phyloP scores from a whole-genome alignment of 768 basidiomycete genomes.

The Termitomyces sp. region DNA sequence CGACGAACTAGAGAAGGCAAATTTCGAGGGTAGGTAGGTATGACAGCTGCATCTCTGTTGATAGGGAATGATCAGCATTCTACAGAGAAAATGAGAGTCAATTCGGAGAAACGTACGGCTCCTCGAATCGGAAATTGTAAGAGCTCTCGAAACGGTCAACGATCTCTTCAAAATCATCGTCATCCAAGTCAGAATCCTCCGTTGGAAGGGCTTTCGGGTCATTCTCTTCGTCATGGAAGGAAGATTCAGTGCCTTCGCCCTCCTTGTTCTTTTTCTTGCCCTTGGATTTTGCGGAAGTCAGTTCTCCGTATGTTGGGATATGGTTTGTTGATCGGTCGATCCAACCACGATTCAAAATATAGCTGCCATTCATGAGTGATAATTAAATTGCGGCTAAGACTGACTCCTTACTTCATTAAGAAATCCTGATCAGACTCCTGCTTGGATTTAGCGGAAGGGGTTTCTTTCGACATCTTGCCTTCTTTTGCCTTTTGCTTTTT shows the following conservation, averaged over 20 bases:
- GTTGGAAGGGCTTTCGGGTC: constrained; percentile 22
- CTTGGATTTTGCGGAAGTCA: constrained; percentile 45
- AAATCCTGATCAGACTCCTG: constrained; percentile 82
- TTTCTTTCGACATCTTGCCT: constrained; percentile 28
- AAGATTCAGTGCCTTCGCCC: constrained; percentile 18
- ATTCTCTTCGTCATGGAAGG: constrained; percentile 22
- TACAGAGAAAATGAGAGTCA: constrained; percentile 3
- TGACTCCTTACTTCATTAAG: constrained; percentile 71
- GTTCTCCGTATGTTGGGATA: constrained; percentile 84
- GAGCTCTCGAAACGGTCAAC: constrained; percentile 92
- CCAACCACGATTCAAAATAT: constrained; percentile 98
- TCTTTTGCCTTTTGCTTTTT: constrained; percentile 34
- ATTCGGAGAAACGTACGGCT: constrained; percentile 62
- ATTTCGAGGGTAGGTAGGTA: constrained; percentile 76
- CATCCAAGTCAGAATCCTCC: constrained; percentile 39
- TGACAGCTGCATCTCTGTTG: constrained; percentile 59
- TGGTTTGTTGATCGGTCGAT: constrained; percentile 74
- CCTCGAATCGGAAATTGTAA: constrained; percentile 98
- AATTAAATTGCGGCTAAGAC: constrained; percentile 1
- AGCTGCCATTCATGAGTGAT: constrained; percentile 46
- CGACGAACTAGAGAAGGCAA: constrained; percentile 64
- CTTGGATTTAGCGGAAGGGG: constrained; percentile 37
- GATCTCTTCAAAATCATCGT: constrained; percentile 85
- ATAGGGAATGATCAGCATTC: neutral
- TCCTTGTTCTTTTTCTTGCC: constrained; percentile 31